phyloP scores from a whole-genome alignment of 176 grass and related monocot genomes.

The Aechmea fasciata region DNA sequence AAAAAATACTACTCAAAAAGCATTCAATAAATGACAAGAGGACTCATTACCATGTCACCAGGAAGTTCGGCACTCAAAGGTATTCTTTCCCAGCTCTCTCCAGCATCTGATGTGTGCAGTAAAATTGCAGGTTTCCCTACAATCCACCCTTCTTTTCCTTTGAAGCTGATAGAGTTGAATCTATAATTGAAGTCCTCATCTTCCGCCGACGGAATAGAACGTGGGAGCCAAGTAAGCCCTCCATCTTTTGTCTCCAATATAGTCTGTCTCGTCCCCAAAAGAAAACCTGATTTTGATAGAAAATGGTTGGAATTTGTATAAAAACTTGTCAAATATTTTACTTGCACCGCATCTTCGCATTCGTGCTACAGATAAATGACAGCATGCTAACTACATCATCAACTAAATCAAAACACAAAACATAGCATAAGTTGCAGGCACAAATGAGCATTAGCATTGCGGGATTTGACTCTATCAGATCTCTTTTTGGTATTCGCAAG shows the following conservation, averaged over 20 bases:
- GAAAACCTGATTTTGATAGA: slow-evolving; percentile 51
- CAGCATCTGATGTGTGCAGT: slow-evolving; percentile 68
- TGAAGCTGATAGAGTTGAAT: slow-evolving; percentile 93
- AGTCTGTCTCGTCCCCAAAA: slow-evolving; percentile 82
- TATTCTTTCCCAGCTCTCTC: slow-evolving; percentile 95
- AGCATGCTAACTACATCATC: neutral
- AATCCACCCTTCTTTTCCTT: slow-evolving; percentile 92
- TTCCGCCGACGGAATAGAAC: slow-evolving; percentile 81
- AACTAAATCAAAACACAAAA: neutral
- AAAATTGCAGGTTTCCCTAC: slow-evolving; percentile 91
- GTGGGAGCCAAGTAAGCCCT: slow-evolving; percentile 59
- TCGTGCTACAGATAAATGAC: neutral
- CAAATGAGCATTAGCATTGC: too few relatives aligned
- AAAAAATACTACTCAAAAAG: neutral
- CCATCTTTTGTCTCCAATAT: slow-evolving; percentile 89
- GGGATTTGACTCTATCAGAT: too few relatives aligned
- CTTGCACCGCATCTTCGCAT: neutral
- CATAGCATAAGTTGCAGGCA: too few relatives aligned
- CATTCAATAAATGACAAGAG: neutral
- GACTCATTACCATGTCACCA: slow-evolving; percentile 60
- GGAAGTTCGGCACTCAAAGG: slow-evolving; percentile 84
- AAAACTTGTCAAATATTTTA: neutral
- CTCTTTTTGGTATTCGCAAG: too few relatives aligned
- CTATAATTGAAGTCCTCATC: slow-evolving; percentile 99
- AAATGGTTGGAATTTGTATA: neutral